Evolutionary conservation across 1,139 yeast genomes (phyloP), one percentile per base, ranked within the genome.

Genomic region (Kodamaea suecica): DNA sequence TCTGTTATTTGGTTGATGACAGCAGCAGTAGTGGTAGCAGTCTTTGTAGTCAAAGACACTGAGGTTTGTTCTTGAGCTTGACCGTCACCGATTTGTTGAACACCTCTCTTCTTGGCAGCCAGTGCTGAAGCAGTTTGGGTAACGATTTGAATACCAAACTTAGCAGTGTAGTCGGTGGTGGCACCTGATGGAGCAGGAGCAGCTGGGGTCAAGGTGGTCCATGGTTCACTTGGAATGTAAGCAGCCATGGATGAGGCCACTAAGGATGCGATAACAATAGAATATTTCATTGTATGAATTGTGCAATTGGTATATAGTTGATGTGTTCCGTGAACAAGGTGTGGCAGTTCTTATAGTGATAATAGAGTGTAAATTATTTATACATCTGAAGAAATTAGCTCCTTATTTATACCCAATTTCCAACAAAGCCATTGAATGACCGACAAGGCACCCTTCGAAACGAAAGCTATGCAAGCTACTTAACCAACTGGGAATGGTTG

Each of bases 71-170:
- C 65, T 51, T 70, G 84, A 46, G 76, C 63, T 63, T 78, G 84
- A 40, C 74, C 75, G 40, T 66, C 71, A 37, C 57, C 56, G 41
- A 68, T 59, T 55, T 60, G 48, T 67, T 52, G 50, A 48, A 63
- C 46, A 26, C 50, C 64, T 51, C 63, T 55, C 49, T 56, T 56
- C 15, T 44, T 34, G 29, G 51, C 46, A 30, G 48, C 21, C 43
- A 27, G 59, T 45, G 73, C 49, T 36, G 54, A 34, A 21, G 50
- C 35, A 36, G 55, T 43, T 25, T 74, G 52, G 48, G 84, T 78
- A 38, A 66, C 62, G 44, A 82, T 77, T 47, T 83, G 84, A 50
- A 83, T 81, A 67, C 92, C 92, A 52, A 83, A 83, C 33, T 73
- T 66, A 35, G 66, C 61, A 20, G 76, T 45, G 65, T 78, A 79